These are phyloP conservation scores for Cladophialophora carrionii DNA, from an alignment of 2,329 filamentous ascomycete species.

Conservation along the genomic window DNA sequence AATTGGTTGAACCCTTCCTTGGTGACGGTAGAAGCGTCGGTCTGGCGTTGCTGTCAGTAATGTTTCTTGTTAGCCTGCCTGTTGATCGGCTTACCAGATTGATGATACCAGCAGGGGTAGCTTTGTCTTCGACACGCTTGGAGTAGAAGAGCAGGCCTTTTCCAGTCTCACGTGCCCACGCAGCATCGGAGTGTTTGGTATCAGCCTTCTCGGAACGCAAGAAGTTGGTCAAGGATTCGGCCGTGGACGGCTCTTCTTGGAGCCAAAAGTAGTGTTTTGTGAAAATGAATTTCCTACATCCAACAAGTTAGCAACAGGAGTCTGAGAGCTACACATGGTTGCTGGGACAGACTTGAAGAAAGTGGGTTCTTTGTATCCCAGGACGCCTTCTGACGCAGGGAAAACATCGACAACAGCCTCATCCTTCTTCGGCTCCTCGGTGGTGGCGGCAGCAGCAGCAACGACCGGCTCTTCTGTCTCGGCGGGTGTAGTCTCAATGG, in stretches of 20 bases:
- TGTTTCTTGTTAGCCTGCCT: conserved; percentile 54
- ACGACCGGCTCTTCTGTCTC: conserved; percentile 40
- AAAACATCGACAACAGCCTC: conserved; percentile 55
- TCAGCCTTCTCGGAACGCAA: conserved; percentile 86
- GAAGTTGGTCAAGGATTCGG: conserved; percentile 74
- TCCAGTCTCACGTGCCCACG: conserved; percentile 91
- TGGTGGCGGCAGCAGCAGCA: conserved; percentile 45
- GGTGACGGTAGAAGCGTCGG: conserved; percentile 71
- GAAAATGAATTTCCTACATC: conserved; percentile 76
- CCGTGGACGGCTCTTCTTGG: conserved; percentile 70
- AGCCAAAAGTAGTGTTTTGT: conserved; percentile 95
- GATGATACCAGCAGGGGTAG: conserved; percentile 76
- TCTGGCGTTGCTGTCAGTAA: conserved; percentile 46
- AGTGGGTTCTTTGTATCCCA: conserved; percentile 88
- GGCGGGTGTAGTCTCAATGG: conserved; percentile 35
- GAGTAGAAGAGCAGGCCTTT: conserved; percentile 93
- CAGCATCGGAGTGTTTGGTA: conserved; percentile 72
- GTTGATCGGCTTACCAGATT: conserved; percentile 69
- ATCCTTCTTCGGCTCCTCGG: conserved; percentile 52
- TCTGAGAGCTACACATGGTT: conserved; percentile 32
- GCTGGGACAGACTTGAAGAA: conserved; percentile 78
- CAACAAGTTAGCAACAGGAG: background rate
- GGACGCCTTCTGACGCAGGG: conserved; percentile 78
- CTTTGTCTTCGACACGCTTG: conserved; percentile 81
- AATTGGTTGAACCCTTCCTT: conserved; percentile 81